phyloP scores from a whole-genome alignment of 495 filamentous ascomycete genomes.

The Xeromyces bisporus region DNA sequence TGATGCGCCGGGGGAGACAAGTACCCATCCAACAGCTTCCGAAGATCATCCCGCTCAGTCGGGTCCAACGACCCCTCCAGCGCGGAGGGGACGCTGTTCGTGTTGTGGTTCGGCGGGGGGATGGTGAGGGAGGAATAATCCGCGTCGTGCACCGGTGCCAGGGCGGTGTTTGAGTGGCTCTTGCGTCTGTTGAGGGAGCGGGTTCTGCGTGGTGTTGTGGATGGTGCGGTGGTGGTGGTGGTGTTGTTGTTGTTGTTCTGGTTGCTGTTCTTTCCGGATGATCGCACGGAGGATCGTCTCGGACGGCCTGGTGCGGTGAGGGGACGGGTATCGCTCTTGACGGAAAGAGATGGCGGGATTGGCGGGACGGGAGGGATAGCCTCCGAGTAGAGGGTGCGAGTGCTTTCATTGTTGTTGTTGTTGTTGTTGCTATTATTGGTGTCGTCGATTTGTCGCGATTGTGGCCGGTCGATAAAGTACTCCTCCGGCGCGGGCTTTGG shows the following conservation, averaged over 20 bases:
- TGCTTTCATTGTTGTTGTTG: too few relatives aligned
- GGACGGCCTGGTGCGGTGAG: too few relatives aligned
- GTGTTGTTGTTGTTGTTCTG: too few relatives aligned
- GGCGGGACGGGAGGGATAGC: slow-evolving; percentile 29
- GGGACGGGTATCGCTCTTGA: too few relatives aligned
- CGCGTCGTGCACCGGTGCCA: too few relatives aligned
- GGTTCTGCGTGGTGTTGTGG: slow-evolving; percentile 3
- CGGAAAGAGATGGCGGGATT: slow-evolving; percentile 20
- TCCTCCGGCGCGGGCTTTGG: too few relatives aligned
- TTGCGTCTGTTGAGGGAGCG: slow-evolving; percentile 19
- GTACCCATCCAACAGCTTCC: slow-evolving; percentile 23
- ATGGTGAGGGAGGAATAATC: too few relatives aligned
- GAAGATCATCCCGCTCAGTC: slow-evolving; percentile 17
- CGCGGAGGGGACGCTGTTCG: too few relatives aligned
- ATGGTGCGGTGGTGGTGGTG: background rate
- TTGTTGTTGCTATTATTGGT: slow-evolving; percentile 18
- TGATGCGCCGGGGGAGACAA: slow-evolving; percentile 11
- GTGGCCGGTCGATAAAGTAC: too few relatives aligned
- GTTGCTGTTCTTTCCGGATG: too few relatives aligned
- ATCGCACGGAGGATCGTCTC: too few relatives aligned
- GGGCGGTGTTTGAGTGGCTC: slow-evolving; percentile 22
- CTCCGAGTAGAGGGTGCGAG: slow-evolving; percentile 10
- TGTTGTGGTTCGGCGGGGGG: too few relatives aligned
- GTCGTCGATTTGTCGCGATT: slow-evolving; percentile 19
- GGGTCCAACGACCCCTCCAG: slow-evolving; percentile 3